Evolutionary conservation across 352 stramenopile species (phyloP), one percentile per base, ranked within the genome.

Genomic region (Plasmopara viticola): DNA sequence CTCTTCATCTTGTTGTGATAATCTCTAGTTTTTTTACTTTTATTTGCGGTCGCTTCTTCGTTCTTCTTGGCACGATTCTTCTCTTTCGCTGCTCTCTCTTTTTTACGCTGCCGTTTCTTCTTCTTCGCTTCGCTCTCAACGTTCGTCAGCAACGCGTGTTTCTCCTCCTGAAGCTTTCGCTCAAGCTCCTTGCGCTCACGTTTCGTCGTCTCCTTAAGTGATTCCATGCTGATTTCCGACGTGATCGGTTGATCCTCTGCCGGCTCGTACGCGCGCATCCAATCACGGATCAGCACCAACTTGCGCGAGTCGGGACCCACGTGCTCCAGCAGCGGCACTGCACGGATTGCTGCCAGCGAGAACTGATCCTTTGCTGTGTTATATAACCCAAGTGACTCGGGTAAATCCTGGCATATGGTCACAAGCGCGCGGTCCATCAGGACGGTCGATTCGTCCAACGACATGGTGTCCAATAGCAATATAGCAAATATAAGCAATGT

Each of bases 351-450:
- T 9, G 53, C 64, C 15, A 91, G 56, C 41, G 66, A 79, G 29
- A 87, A 60, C 51, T 89, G 68, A 59, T 91, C 78, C 43, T 81
- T 83, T 12, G 62, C 67, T 2, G 78, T 91, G 49, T 91, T 83
- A 58, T 87, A 87, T 0, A 91, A 72, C 12, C 74, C 78, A 15
- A 91, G 58, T 9, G 76, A 86, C 67, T 91, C 81, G n/a, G 81
- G 81, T 47, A 91, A 67, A 51, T 88, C 74, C 25, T 56, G 44
- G 52, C 78, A 91, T 39, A 91, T 66, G 58, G 81, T 91, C 55
- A 91, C 78, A 1, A 91, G 68, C 50, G 78, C 74, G 42, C 81
- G 78, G 62, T 91, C 81, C 58, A 91, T 70, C 14, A 91, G 66
- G 51, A 85, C 69, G 9, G 66, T 70, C 9, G 78, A 84, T 62